Conservation (phyloP, 495 filamentous ascomycete species). For the Penicillium turbatum region DNA sequence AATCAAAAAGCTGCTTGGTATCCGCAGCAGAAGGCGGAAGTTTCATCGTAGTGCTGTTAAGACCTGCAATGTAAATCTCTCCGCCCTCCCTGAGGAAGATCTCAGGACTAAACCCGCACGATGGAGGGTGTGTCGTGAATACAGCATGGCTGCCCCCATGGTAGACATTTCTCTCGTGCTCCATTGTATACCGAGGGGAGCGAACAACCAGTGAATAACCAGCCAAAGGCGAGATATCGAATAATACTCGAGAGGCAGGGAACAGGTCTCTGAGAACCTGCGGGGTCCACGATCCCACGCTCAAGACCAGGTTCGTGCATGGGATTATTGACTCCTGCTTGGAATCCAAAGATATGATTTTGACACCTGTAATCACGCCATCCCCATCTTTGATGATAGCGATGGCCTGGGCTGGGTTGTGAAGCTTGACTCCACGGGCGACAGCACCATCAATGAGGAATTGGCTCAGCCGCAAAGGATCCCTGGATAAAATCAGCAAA, state of each 20-base stretch:
- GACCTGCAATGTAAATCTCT: slow-evolving; percentile 69
- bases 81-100: slow-evolving; percentile 61
- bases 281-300: slow-evolving; percentile 68
- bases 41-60: slow-evolving; percentile 57
- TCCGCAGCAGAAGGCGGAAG: slow-evolving; percentile 50
- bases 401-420: slow-evolving; percentile 57
- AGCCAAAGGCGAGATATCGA: slow-evolving; percentile 60
- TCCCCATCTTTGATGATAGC: slow-evolving; percentile 48
- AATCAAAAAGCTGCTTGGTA: slow-evolving; percentile 44
- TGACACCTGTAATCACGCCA: slow-evolving; percentile 46
- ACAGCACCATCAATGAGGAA: slow-evolving; percentile 58
- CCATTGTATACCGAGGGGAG: slow-evolving; percentile 50
- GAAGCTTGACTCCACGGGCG: slow-evolving; percentile 58
- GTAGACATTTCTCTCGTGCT: slow-evolving; percentile 25
- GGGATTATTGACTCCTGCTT: slow-evolving; percentile 26
- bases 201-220: slow-evolving; percentile 67
- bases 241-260: slow-evolving; percentile 41
- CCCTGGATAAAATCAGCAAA: slow-evolving; percentile 29
- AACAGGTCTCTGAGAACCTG: slow-evolving; percentile 61
- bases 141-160: slow-evolving; percentile 58
- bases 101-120: slow-evolving; percentile 62
- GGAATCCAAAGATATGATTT: slow-evolving; percentile 33
- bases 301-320: slow-evolving; percentile 57
- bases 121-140: slow-evolving; percentile 53
- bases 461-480: slow-evolving; percentile 58